Evolutionary conservation across 1,284 basidiomycete species (phyloP).

Genomic region (Ustilago hordei): DNA sequence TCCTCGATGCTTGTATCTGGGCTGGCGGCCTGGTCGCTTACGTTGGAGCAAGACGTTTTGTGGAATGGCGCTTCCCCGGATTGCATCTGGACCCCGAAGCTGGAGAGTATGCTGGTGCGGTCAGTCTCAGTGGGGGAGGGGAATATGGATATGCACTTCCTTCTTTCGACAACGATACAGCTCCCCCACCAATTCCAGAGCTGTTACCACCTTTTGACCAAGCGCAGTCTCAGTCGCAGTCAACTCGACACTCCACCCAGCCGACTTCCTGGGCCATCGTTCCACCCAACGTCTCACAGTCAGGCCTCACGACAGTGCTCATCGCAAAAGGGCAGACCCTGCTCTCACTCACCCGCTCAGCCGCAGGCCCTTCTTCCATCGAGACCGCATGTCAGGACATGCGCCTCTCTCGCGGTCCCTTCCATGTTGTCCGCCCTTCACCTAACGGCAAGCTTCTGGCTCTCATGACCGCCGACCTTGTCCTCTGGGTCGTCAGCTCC

Average conservation of each 20-base stretch:
- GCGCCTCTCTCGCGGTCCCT: constrained; percentile 87
- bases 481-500: constrained; percentile 90
- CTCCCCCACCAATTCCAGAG: constrained; percentile 21
- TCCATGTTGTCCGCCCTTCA: constrained; percentile 85
- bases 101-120: constrained; percentile 32
- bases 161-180: constrained; percentile 35
- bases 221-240: constrained; percentile 7
- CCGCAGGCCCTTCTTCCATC: constrained; percentile 39
- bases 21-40: constrained; percentile 87
- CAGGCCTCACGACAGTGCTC: constrained; percentile 44
- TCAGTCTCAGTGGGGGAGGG: constrained; percentile 33
- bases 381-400: constrained; percentile 53
- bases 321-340: constrained; percentile 42
- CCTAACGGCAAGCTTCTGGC: constrained; percentile 94
- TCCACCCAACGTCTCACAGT: constrained; percentile 34
- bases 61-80: constrained; percentile 79
- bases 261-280: constrained; percentile 52
- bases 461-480: constrained; percentile 78
- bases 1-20: constrained; percentile 86
- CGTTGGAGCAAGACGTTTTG: constrained; percentile 79
- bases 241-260: constrained; percentile 1
- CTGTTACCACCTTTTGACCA: constrained; percentile 30
- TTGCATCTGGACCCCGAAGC: constrained; percentile 74
- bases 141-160: constrained; percentile 41
- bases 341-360: constrained; percentile 46